A percentile compares a stretch with the other conserved stretches of the same genome.
Conservation (phyloP, 495 filamentous ascomycete species). For the Podospora tetraspora region DNA sequence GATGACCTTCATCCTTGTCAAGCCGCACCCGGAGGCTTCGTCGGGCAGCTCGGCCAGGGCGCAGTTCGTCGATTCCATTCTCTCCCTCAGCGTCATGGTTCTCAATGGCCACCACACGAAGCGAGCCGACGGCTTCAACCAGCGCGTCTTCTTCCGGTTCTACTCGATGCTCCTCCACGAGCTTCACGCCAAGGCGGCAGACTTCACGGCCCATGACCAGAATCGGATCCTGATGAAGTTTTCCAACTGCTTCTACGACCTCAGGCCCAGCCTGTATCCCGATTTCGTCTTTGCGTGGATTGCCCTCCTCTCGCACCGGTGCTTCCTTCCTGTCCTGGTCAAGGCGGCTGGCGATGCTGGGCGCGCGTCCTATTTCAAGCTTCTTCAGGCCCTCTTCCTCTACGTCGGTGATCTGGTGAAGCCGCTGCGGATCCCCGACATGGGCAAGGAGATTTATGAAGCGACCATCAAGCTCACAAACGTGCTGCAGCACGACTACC, state of each 20-base stretch:
- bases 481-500: constrained; percentile 88
- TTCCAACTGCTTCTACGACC: constrained; percentile 64
- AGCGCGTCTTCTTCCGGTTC: constrained; percentile 85
- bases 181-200: constrained; percentile 30
- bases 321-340: constrained; percentile 78
- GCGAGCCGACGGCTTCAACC: constrained; percentile 75
- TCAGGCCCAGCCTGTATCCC: constrained; percentile 71
- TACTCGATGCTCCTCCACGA: constrained; percentile 81
- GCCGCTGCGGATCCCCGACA: constrained; percentile 57
- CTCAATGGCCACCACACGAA: constrained; percentile 80
- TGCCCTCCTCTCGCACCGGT: constrained; percentile 71
- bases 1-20: constrained; percentile 69
- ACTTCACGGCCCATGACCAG: constrained; percentile 48
- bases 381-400: constrained; percentile 67
- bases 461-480: constrained; percentile 75
- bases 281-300: constrained; percentile 84
- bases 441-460: constrained; percentile 78
- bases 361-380: constrained; percentile 68
- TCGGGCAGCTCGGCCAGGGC: constrained; percentile 47
- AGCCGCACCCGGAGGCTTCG: constrained; percentile 53
- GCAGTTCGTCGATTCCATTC: constrained; percentile 65
- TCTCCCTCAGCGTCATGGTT: constrained; percentile 71
- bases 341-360: constrained; percentile 62
- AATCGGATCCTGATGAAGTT: constrained; percentile 67
- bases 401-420: constrained; percentile 80